These are phyloP conservation scores for Lepiota brunneoincarnata DNA, from an alignment of 768 basidiomycete genomes.

Conservation along the genomic window DNA sequence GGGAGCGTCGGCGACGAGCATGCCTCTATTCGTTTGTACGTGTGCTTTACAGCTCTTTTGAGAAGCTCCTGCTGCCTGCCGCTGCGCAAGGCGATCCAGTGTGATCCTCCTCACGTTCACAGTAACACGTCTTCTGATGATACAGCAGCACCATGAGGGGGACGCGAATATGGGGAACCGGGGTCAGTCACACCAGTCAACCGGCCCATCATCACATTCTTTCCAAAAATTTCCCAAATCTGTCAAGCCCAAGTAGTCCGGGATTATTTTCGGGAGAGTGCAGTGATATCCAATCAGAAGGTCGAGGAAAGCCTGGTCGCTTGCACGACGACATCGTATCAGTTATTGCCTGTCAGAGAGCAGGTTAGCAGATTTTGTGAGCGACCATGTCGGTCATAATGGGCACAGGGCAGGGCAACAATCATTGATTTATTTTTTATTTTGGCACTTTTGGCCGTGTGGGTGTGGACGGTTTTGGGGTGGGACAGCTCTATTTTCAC, in stretches of 20 bases:
- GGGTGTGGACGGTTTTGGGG: not conserved
- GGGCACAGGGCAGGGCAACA: too few relatives aligned
- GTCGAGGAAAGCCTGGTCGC: too few relatives aligned
- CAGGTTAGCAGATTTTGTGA: too few relatives aligned
- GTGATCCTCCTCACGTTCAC: not conserved
- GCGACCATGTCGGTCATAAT: too few relatives aligned
- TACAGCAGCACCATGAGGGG: not conserved
- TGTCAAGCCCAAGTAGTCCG: not conserved
- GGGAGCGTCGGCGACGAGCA: not conserved
- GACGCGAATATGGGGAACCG: not conserved
- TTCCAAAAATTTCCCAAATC: not conserved
- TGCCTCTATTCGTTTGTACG: not conserved
- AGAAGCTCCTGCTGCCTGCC: not conserved
- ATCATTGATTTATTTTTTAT: too few relatives aligned
- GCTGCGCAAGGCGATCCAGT: not conserved
- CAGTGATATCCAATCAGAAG: too few relatives aligned
- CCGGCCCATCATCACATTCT: slow-evolving; percentile 9
- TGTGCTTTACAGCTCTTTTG: not conserved
- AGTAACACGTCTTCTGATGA: not conserved
- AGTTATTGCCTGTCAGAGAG: too few relatives aligned
- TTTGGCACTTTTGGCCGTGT: too few relatives aligned
- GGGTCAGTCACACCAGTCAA: slow-evolving; percentile 5
- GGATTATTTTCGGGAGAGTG: too few relatives aligned
- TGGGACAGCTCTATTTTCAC: not conserved
- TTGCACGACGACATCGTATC: too few relatives aligned